Base-by-base conservation (phyloP, 345 rosid species). In the Hevea brasiliensis region DNA sequence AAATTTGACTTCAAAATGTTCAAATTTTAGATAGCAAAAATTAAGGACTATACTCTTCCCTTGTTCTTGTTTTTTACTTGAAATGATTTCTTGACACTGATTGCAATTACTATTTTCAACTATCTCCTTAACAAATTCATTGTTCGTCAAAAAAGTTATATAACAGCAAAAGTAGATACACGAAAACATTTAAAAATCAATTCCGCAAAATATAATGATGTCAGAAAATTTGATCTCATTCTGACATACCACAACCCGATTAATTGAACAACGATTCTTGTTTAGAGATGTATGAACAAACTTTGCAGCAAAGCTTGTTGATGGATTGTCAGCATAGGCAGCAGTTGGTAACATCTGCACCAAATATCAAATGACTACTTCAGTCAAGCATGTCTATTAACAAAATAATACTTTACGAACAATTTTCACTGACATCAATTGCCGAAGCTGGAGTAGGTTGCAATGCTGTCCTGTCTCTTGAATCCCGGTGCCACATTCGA, bases 251-350 rank as follows among this genome's bases (percentile, higher is more conserved):
- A 91, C 67, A 82, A 92, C 93, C 37, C 87, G 84, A 82, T 95
- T 95, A 77, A 95, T 95, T 64, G 98, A 91, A 87, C 96, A 90
- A 14, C 98, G 97, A 53, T 92, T 91, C 80, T 95, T 95, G 87
- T 95, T 95, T 14, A 95, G 82, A 58, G 99, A 95, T 41, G 99
- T 83, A 81, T 95, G 99, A 71, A 92, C 99, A 89, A 91, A 91
- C 77, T 95, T 95, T 62, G 98, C 92, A 60, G 94, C 88, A 87
- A 90, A 95, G 82, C 98, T 91, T 72, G 97, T 88, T 35, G 98
- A 95, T 80, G 99, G 96, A 75, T 95, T 95, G 79, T 95, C 99
- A 17, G 95, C 81, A 84, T 92, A 90, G 37, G 96, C 94, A 87
- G 83, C 87, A 15, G 98, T 44, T 10, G 99, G 99, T 81, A 92